Conservation (phyloP, 78 protist species). For the Polysphondylium violaceum region DNA sequence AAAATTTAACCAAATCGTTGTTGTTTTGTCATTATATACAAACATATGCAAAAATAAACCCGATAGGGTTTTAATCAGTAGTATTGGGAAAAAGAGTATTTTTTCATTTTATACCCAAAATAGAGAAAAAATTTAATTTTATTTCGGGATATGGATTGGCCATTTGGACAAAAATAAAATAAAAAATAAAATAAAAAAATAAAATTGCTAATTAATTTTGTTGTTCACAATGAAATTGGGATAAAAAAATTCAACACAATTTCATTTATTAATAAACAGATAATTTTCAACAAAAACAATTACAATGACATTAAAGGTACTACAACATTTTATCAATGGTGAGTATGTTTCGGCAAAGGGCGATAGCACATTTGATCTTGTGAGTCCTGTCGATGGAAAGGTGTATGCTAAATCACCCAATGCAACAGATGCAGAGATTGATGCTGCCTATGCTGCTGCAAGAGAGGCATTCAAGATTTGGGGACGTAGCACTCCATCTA, state of each 20-base stretch:
- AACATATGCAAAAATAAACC: no score
- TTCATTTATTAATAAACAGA: not conserved
- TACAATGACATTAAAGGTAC: not conserved
- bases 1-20: no score
- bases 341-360: not conserved
- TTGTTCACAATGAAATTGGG: no score
- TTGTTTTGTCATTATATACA: no score
- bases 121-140: no score
- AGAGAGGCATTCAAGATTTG: not conserved
- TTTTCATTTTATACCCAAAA: no score
- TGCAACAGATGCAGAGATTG: not conserved
- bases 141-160: not conserved
- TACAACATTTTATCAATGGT: not conserved
- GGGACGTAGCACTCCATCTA: not conserved
- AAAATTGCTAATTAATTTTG: no score
- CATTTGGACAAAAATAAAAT: not conserved
- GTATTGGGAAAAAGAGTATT: no score
- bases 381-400: not conserved
- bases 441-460: not conserved
- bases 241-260: not conserved
- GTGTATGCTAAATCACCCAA: not conserved
- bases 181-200: conserved; percentile 3
- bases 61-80: no score
- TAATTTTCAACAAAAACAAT: not conserved
- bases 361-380: not conserved